Conservation (phyloP, 345 rosid species). For the Salix brachista region DNA sequence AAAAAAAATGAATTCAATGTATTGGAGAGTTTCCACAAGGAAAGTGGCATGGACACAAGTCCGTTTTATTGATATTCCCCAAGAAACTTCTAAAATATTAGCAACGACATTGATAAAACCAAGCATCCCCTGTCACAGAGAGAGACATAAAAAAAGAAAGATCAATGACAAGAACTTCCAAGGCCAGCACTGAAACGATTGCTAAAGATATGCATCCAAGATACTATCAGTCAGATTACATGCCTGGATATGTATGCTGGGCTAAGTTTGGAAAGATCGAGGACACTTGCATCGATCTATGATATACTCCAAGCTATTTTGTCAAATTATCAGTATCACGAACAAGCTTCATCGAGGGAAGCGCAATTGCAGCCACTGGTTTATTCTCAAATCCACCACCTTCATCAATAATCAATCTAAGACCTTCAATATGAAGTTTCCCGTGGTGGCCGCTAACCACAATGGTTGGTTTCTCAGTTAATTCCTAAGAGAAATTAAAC, state of each 20-base stretch:
- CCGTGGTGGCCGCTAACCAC: constrained; percentile 83
- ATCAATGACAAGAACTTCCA: too few species aligned
- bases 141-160: too few species aligned
- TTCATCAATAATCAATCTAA: constrained; percentile 81
- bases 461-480: constrained; percentile 43
- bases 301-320: constrained; percentile 8
- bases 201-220: too few species aligned
- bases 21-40: too few species aligned
- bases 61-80: too few species aligned
- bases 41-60: too few species aligned
- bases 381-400: constrained; percentile 64
- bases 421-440: constrained; percentile 69
- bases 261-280: background rate
- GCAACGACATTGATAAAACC: too few species aligned
- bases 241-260: background rate
- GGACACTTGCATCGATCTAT: background rate
- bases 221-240: background rate
- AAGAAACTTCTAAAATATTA: too few species aligned
- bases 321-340: constrained; percentile 48
- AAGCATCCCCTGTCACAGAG: too few species aligned
- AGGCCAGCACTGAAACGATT: too few species aligned
- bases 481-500: constrained; percentile 30
- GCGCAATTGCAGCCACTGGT: constrained; percentile 74
- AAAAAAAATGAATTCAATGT: too few species aligned
- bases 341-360: constrained; percentile 62